Evolutionary conservation across 2,329 filamentous ascomycete species (phyloP).

Genomic region (Exutisphaerella laricina): DNA sequence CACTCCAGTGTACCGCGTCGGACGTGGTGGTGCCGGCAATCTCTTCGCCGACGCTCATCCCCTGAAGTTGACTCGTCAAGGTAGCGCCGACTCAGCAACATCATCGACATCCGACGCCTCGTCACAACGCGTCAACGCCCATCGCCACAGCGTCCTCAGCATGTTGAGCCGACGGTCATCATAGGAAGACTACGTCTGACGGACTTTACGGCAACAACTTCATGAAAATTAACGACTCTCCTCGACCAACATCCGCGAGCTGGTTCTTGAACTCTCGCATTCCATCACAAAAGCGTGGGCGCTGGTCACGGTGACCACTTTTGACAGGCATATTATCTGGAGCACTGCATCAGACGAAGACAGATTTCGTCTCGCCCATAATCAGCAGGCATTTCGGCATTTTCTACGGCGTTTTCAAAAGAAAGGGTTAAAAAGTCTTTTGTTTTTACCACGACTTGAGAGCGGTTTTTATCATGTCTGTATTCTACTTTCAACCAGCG

Average conservation of each 20-base stretch:
- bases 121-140: constrained; percentile 12
- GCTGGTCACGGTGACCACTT: constrained; percentile 12
- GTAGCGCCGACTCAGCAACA: constrained; percentile 15
- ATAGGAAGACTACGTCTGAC: constrained; percentile 4
- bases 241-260: constrained; percentile 13
- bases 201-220: not conserved
- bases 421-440: not conserved
- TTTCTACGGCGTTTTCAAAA: not conserved
- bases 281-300: constrained; percentile 19
- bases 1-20: constrained; percentile 59
- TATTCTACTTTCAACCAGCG: constrained; percentile 11
- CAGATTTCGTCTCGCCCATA: not conserved
- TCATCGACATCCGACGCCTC: constrained; percentile 20
- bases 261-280: constrained; percentile 23
- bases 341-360: not conserved
- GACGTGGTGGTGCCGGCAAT: constrained; percentile 58
- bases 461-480: too few relatives aligned
- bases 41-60: constrained; percentile 30
- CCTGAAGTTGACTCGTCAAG: constrained; percentile 17
- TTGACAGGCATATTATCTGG: not conserved
- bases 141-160: constrained; percentile 12
- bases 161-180: constrained; percentile 22
- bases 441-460: too few relatives aligned
- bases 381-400: constrained; percentile 1
- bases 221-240: constrained; percentile 12